Conservation (phyloP, 768 basidiomycete species). For the Podaxis rugospora region DNA sequence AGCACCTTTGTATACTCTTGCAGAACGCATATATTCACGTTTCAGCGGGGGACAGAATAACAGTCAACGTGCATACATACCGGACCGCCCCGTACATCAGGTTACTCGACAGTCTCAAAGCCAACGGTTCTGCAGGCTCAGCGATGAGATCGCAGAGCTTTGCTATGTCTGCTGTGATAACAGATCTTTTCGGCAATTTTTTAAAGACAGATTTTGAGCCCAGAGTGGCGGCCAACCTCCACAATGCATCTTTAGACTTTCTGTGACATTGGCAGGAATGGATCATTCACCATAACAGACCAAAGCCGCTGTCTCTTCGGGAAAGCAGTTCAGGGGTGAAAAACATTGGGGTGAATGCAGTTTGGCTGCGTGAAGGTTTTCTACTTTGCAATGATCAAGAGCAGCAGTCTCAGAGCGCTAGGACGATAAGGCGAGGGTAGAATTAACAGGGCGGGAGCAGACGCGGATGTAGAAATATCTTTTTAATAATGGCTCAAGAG, state of each 20-base stretch:
- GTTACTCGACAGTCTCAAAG: constrained; percentile 82
- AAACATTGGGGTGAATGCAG: constrained; percentile 56
- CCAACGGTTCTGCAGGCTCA: constrained; percentile 81
- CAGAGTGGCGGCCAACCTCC: constrained; percentile 87
- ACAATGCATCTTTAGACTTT: constrained; percentile 1
- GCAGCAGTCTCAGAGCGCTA: background rate
- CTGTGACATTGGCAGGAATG: background rate
- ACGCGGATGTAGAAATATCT: background rate
- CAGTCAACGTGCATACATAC: constrained; percentile 31
- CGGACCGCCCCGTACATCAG: constrained; percentile 87
- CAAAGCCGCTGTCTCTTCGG: constrained; percentile 82
- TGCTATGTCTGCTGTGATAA: constrained; percentile 80
- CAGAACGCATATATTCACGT: background rate
- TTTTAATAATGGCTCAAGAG: background rate
- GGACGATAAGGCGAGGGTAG: background rate
- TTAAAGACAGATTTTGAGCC: constrained; percentile 86
- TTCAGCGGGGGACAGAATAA: background rate
- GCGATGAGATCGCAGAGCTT: constrained; percentile 79
- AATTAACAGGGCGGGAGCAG: background rate
- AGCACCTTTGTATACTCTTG: constrained; percentile 43
- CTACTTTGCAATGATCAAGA: background rate
- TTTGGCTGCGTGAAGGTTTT: background rate
- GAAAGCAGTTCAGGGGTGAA: constrained; percentile 80
- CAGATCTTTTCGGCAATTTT: constrained; percentile 76
- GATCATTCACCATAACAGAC: constrained; percentile 66